Evolutionary conservation across 2,329 filamentous ascomycete genomes (phyloP).

Genomic region (Alternaria sp.): DNA sequence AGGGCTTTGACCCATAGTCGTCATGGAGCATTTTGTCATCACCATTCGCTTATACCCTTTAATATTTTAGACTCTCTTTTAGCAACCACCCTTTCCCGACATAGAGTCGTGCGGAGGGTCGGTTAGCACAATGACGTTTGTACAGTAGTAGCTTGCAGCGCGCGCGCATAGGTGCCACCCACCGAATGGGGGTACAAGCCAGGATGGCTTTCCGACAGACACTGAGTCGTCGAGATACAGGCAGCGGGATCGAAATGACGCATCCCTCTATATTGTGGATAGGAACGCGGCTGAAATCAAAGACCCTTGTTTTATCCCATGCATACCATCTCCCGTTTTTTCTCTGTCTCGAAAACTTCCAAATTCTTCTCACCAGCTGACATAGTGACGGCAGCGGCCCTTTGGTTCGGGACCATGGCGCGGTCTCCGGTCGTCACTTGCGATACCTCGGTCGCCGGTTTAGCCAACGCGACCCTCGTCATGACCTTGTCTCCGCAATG

Average conservation of each 20-base stretch:
- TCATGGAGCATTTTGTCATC: slow-evolving; percentile 34
- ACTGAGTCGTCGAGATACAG: slow-evolving; percentile 14
- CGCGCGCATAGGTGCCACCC: slow-evolving; percentile 10
- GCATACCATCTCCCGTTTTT: background rate
- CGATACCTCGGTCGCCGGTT: slow-evolving; percentile 4
- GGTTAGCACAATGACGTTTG: slow-evolving; percentile 42
- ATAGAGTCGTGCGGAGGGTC: slow-evolving; percentile 7
- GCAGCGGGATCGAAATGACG: slow-evolving; percentile 34
- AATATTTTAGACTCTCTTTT: slow-evolving; percentile 49
- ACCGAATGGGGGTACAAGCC: slow-evolving; percentile 2
- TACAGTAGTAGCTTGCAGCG: slow-evolving; percentile 37
- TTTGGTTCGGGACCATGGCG: slow-evolving; percentile 8
- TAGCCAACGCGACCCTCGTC: slow-evolving; percentile 3
- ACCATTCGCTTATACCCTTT: slow-evolving; percentile 47
- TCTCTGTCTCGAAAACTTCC: background rate
- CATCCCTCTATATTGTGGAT: slow-evolving; percentile 26
- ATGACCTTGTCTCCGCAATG: slow-evolving; percentile 21
- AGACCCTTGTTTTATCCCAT: slow-evolving; percentile 25
- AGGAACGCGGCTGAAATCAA: slow-evolving; percentile 30
- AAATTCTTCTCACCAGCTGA: slow-evolving; percentile 1
- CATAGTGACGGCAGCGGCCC: slow-evolving; percentile 15
- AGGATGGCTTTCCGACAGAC: slow-evolving; percentile 19
- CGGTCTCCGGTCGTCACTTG: slow-evolving; percentile 12
- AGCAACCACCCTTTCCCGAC: slow-evolving; percentile 24
- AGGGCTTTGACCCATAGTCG: slow-evolving; percentile 22